Evolutionary conservation across 306 rosid species (phyloP).

Genomic region (Vigna trinervia): DNA sequence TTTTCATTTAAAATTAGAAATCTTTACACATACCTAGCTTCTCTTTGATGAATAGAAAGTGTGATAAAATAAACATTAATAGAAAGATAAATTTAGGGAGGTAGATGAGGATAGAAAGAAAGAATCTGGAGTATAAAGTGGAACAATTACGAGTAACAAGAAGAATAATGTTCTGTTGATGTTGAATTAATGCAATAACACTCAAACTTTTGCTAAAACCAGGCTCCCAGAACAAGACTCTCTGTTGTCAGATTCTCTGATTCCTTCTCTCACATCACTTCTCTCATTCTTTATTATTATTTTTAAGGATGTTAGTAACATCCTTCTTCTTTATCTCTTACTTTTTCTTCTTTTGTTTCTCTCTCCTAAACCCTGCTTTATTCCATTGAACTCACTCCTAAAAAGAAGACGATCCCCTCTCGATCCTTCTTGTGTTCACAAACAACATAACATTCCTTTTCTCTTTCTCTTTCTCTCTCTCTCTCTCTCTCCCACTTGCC

Average conservation of each 20-base stretch:
- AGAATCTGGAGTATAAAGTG: constrained; percentile 34
- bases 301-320: constrained; percentile 71
- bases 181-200: constrained; percentile 63
- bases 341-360: constrained; percentile 42
- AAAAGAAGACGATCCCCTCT: constrained; percentile 78
- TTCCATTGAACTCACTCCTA: constrained; percentile 77
- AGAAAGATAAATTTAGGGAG: constrained; percentile 27
- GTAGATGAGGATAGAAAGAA: constrained; percentile 26
- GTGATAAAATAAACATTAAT: neutral
- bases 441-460: constrained; percentile 54
- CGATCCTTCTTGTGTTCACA: constrained; percentile 78
- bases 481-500: neutral
- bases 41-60: constrained; percentile 1
- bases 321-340: constrained; percentile 63
- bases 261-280: constrained; percentile 52
- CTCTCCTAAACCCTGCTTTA: constrained; percentile 61
- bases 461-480: constrained; percentile 17
- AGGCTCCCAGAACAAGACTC: constrained; percentile 79
- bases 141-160: constrained; percentile 48
- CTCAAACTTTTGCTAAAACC: constrained; percentile 54
- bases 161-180: constrained; percentile 68
- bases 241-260: constrained; percentile 69
- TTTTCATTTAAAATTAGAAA: no score
- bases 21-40: neutral
- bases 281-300: constrained; percentile 50